Evolutionary conservation across 2,329 filamentous ascomycete species (phyloP).

Genomic region (Orbilia brochopaga): DNA sequence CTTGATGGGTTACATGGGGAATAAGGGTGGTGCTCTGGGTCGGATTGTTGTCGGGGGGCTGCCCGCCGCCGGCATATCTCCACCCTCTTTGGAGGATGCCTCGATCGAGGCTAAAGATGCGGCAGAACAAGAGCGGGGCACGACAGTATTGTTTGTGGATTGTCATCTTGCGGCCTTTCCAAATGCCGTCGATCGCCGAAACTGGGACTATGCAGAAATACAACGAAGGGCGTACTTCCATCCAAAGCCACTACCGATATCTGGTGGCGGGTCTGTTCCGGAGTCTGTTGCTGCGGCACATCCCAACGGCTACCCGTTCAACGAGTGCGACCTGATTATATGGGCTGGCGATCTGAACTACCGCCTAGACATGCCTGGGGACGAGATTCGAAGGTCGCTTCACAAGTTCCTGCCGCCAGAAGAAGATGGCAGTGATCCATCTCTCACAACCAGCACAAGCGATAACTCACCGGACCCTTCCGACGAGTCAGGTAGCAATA

Average conservation of each 20-base stretch:
- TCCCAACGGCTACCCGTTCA: slow-evolving; percentile 57
- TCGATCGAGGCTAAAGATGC: slow-evolving; percentile 12
- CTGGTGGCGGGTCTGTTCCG: slow-evolving; percentile 27
- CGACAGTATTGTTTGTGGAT: slow-evolving; percentile 79
- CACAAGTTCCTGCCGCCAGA: slow-evolving; percentile 50
- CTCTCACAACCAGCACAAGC: slow-evolving; percentile 11
- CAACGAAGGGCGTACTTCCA: slow-evolving; percentile 73
- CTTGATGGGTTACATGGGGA: slow-evolving; percentile 89
- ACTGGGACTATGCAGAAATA: slow-evolving; percentile 88
- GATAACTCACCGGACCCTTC: slow-evolving; percentile 64
- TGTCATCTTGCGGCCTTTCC: slow-evolving; percentile 87
- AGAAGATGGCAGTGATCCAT: slow-evolving; percentile 33
- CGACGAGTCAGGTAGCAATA: slow-evolving; percentile 76
- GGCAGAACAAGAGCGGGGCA: slow-evolving; percentile 70
- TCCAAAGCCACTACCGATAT: slow-evolving; percentile 30
- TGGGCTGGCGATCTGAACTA: slow-evolving; percentile 98
- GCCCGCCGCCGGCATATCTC: slow-evolving; percentile 42
- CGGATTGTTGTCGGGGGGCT: slow-evolving; percentile 74
- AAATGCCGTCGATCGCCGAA: slow-evolving; percentile 80
- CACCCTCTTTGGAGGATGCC: slow-evolving; percentile 25
- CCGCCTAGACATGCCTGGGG: slow-evolving; percentile 83
- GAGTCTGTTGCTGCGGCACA: slow-evolving; percentile 25
- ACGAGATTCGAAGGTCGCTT: slow-evolving; percentile 84
- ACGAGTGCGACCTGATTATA: slow-evolving; percentile 90
- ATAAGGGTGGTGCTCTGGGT: slow-evolving; percentile 87